These are phyloP conservation scores for Panaeolus papilionaceus DNA, from an alignment of 768 basidiomycete species.

Conservation along the genomic window DNA sequence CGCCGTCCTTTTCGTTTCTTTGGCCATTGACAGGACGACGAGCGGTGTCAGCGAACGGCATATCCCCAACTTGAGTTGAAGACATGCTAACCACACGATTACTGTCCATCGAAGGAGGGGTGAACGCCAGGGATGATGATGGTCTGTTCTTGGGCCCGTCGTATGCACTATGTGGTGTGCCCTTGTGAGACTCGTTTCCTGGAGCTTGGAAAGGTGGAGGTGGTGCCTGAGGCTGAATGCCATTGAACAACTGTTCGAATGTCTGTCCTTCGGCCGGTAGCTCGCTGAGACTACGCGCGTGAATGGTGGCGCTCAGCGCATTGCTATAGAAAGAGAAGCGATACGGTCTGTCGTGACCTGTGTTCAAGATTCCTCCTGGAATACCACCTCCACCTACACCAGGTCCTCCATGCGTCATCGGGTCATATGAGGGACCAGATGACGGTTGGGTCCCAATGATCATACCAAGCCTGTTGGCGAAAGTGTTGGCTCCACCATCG, in stretches of 20 bases:
- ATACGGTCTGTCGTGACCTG: slow-evolving; percentile 87
- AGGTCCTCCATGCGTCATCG: slow-evolving; percentile 27
- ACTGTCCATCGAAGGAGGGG: slow-evolving; percentile 23
- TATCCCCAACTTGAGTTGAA: background rate
- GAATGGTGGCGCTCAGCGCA: slow-evolving; percentile 89
- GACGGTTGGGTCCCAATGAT: slow-evolving; percentile 31
- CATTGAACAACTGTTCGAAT: slow-evolving; percentile 89
- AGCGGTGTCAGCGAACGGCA: slow-evolving; percentile 10
- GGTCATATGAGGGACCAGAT: slow-evolving; percentile 33
- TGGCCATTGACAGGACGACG: background rate
- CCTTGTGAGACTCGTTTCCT: slow-evolving; percentile 12
- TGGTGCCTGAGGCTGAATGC: slow-evolving; percentile 36
- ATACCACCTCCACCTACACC: slow-evolving; percentile 27
- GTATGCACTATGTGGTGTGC: slow-evolving; percentile 18
- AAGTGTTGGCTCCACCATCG: slow-evolving; percentile 39
- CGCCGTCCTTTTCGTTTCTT: slow-evolving; percentile 16
- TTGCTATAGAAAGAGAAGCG: slow-evolving; percentile 99
- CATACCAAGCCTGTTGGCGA: slow-evolving; percentile 46
- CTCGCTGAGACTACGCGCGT: slow-evolving; percentile 91
- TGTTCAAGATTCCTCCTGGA: slow-evolving; percentile 46
- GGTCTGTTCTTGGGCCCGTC: slow-evolving; percentile 27
- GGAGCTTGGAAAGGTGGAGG: slow-evolving; percentile 13
- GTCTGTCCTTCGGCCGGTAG: slow-evolving; percentile 93
- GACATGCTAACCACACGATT: background rate
- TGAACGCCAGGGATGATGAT: slow-evolving; percentile 28